phyloP scores from a whole-genome alignment of 2,329 filamentous ascomycete species.

The Xylariaceae sp. region DNA sequence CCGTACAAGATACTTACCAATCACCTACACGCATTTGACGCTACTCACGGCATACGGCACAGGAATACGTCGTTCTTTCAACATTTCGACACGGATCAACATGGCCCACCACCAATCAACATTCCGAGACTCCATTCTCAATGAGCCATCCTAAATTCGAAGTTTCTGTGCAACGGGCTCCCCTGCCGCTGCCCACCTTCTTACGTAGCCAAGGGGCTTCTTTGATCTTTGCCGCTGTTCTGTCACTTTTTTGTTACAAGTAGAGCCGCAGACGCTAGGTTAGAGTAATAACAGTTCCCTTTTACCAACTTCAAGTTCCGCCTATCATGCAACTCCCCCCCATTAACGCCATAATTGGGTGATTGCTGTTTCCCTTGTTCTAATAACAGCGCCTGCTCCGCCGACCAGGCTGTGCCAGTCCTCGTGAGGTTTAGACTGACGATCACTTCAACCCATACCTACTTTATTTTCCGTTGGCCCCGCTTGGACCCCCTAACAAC shows the following conservation, averaged over 20 bases:
- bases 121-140: slow-evolving; percentile 5
- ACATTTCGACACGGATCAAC: slow-evolving; percentile 12
- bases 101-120: slow-evolving; percentile 18
- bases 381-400: slow-evolving; percentile 3
- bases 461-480: slow-evolving; percentile 11
- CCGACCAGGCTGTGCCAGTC: slow-evolving; percentile 11
- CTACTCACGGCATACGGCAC: too few relatives aligned
- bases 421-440: slow-evolving; percentile 25
- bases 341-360: slow-evolving; percentile 1
- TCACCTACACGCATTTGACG: slow-evolving; percentile 16
- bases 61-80: slow-evolving; percentile 5
- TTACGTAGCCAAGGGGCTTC: too few relatives aligned
- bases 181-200: too few relatives aligned
- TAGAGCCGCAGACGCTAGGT: too few relatives aligned
- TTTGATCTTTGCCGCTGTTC: too few relatives aligned
- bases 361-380: too few relatives aligned
- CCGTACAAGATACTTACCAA: too few relatives aligned
- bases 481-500: slow-evolving; percentile 15
- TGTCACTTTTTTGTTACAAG: too few relatives aligned
- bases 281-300: too few relatives aligned
- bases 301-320: too few relatives aligned
- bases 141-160: slow-evolving; percentile 6
- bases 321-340: too few relatives aligned
- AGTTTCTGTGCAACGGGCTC: too few relatives aligned
- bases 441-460: slow-evolving; percentile 27